These are phyloP conservation scores for Euryodendron excelsum DNA, from an alignment of 148 eudicot species.

Conservation along the genomic window DNA sequence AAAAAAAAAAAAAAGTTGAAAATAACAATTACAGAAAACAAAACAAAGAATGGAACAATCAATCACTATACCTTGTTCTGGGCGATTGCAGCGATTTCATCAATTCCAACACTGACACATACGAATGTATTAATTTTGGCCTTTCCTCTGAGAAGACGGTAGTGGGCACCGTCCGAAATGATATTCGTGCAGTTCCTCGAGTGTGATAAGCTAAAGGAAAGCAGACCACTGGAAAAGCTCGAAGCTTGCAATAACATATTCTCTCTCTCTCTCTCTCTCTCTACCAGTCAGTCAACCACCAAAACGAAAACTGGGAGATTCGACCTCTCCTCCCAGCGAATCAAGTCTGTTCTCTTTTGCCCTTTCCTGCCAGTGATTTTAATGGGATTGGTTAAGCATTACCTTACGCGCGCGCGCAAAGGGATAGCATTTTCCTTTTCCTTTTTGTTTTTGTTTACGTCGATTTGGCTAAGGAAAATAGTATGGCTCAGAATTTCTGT, in stretches of 20 bases:
- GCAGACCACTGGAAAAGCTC: neutral
- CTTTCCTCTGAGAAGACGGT: neutral
- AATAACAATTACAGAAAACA: neutral
- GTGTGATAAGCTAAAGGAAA: neutral
- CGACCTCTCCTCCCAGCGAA: too few relatives aligned
- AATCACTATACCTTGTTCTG: slow-evolving; percentile 55
- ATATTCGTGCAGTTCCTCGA: neutral
- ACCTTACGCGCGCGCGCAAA: too few relatives aligned
- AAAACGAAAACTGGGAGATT: slow-evolving; percentile 5
- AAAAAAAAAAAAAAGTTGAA: neutral
- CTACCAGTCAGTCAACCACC: neutral
- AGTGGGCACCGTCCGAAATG: neutral
- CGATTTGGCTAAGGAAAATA: too few relatives aligned
- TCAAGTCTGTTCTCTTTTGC: too few relatives aligned
- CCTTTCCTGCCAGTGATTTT: too few relatives aligned
- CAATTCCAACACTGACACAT: slow-evolving; percentile 18
- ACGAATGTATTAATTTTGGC: neutral
- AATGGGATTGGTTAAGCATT: too few relatives aligned
- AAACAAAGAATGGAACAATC: too few relatives aligned
- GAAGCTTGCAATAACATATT: slow-evolving; percentile 9
- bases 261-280: neutral
- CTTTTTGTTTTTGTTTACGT: too few relatives aligned
- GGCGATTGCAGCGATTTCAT: slow-evolving; percentile 33
- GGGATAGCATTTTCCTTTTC: too few relatives aligned
- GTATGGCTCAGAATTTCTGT: too few relatives aligned